These are phyloP conservation scores for Metarhizium guizhouense DNA, from an alignment of 2,329 filamentous ascomycete genomes.

Conservation along the genomic window DNA sequence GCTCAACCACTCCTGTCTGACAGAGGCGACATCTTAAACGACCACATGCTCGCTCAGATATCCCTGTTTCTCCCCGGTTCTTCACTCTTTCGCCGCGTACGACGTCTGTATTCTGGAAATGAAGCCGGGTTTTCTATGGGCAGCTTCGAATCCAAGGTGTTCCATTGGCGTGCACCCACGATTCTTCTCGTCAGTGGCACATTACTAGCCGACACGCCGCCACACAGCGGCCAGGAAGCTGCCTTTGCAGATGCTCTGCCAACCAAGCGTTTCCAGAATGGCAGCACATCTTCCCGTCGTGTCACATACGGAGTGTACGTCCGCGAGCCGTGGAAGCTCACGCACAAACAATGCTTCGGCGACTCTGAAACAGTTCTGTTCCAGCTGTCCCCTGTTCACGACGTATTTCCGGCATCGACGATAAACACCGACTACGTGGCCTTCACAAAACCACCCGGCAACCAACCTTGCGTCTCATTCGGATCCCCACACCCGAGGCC, in stretches of 20 bases:
- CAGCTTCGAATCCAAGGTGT: slow-evolving; percentile 64
- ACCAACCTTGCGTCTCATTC: slow-evolving; percentile 54
- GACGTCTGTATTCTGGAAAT: slow-evolving; percentile 61
- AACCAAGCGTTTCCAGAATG: slow-evolving; percentile 48
- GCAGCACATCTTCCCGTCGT: slow-evolving; percentile 37
- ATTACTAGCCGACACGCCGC: slow-evolving; percentile 40
- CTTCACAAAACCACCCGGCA: slow-evolving; percentile 54
- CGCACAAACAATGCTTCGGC: slow-evolving; percentile 60
- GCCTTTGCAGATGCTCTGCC: slow-evolving; percentile 54
- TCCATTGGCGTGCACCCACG: slow-evolving; percentile 70
- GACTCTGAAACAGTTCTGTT: slow-evolving; percentile 56
- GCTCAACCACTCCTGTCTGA: slow-evolving; percentile 42
- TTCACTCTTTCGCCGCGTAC: slow-evolving; percentile 55
- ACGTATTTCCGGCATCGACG: slow-evolving; percentile 57
- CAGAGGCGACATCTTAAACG: slow-evolving; percentile 52
- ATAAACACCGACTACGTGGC: slow-evolving; percentile 60
- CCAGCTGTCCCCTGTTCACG: slow-evolving; percentile 62
- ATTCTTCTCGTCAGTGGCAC: slow-evolving; percentile 61
- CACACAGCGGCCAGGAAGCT: slow-evolving; percentile 41
- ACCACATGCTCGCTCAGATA: slow-evolving; percentile 58
- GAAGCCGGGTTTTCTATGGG: slow-evolving; percentile 70
- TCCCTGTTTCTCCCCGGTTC: slow-evolving; percentile 63
- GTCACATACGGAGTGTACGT: slow-evolving; percentile 62
- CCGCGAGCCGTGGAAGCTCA: slow-evolving; percentile 59
- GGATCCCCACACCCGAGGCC: slow-evolving; percentile 48